A percentile compares a stretch with the other conserved stretches of the same genome.
phyloP scores from a whole-genome alignment of 768 basidiomycete genomes.

The Panaeolus cyanescens region DNA sequence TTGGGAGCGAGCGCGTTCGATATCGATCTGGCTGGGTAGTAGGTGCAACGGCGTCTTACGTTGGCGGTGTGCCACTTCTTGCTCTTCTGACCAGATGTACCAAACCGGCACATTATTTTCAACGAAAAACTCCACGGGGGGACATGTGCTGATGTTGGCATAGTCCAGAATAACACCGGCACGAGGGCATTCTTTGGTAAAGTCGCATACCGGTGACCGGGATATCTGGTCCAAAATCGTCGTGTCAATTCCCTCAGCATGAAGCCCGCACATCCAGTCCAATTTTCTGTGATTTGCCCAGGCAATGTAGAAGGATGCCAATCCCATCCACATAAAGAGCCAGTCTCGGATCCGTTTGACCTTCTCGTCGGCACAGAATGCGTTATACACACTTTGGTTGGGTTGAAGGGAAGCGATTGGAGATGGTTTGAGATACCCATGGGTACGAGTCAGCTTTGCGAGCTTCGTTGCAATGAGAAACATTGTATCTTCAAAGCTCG shows the following conservation, averaged over 20 bases:
- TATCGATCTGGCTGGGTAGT: neutral
- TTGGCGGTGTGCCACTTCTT: neutral
- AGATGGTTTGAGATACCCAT: neutral
- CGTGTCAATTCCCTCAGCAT: neutral
- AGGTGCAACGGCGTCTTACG: neutral
- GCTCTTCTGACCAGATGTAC: neutral
- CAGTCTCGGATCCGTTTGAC: neutral
- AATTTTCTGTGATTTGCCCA: neutral
- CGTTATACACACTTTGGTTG: neutral
- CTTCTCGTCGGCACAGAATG: neutral
- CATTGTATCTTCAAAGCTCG: neutral
- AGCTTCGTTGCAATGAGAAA: neutral
- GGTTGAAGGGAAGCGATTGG: neutral
- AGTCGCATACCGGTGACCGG: neutral
- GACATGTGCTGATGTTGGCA: neutral
- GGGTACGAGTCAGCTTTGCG: neutral
- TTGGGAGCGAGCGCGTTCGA: neutral
- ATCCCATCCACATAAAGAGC: neutral
- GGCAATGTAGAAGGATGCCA: neutral
- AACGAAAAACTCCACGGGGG: neutral
- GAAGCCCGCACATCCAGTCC: neutral
- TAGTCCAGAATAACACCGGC: neutral
- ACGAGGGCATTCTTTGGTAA: neutral
- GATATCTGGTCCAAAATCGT: neutral
- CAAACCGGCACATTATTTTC: neutral